These are phyloP conservation scores for Pythium phragmitis DNA, from an alignment of 352 stramenopile species.

Conservation along the genomic window DNA sequence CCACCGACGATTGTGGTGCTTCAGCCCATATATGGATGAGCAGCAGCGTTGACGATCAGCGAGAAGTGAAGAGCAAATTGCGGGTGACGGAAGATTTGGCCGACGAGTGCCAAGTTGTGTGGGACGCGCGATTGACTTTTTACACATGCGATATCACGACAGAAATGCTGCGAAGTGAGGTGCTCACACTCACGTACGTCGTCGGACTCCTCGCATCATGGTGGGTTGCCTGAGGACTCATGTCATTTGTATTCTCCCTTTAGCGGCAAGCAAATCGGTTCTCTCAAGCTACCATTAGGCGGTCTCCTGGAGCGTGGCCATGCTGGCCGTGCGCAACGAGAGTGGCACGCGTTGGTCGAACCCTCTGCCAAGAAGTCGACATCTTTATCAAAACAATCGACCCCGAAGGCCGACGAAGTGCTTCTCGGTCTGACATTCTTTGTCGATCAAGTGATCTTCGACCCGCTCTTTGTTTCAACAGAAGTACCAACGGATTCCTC, in stretches of 20 bases:
- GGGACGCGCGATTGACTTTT: conserved; percentile 41
- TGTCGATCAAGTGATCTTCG: conserved; percentile 29
- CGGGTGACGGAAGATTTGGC: neutral
- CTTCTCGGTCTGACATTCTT: conserved; percentile 31
- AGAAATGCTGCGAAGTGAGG: conserved; percentile 38
- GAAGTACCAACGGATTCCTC: neutral
- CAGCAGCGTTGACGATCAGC: conserved; percentile 33
- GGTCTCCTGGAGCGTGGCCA: conserved; percentile 13
- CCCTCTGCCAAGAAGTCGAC: neutral
- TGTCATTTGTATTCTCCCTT: neutral
- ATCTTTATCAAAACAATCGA: conserved; percentile 5
- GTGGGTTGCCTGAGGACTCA: neutral
- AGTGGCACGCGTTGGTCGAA: conserved; percentile 29
- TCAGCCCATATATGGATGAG: conserved; percentile 42
- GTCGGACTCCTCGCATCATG: neutral
- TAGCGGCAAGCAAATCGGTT: conserved; percentile 35
- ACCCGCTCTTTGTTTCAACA: conserved; percentile 8
- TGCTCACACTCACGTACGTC: conserved; percentile 39
- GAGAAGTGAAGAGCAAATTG: conserved; percentile 32
- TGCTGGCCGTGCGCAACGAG: conserved; percentile 19
- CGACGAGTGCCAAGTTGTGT: conserved; percentile 22
- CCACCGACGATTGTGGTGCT: conserved; percentile 19
- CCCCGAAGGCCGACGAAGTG: conserved; percentile 5
- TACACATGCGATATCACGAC: conserved; percentile 36
- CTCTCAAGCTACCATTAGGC: conserved; percentile 37